A percentile compares a stretch with the other conserved stretches of the same genome.
phyloP scores from a whole-genome alignment of 1,284 basidiomycete species.

The Waitea zeae region DNA sequence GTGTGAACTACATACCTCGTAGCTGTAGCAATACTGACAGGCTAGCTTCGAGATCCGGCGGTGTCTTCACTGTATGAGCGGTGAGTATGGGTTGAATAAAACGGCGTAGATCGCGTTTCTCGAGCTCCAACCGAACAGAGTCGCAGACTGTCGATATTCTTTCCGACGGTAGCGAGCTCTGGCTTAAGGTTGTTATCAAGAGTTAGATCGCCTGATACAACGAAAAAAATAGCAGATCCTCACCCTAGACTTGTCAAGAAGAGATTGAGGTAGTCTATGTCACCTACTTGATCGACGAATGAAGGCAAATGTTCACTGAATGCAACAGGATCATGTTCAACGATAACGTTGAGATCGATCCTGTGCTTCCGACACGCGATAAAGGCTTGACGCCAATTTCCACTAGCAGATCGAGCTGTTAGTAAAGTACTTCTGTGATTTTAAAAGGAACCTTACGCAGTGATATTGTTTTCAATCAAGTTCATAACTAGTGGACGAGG shows the following conservation, averaged over 20 bases:
- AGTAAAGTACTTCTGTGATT: too few relatives aligned
- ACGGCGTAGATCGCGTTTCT: constrained; percentile 51
- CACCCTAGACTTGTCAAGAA: constrained; percentile 80
- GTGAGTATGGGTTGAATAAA: constrained; percentile 89
- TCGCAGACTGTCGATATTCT: constrained; percentile 68
- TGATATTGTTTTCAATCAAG: constrained; percentile 59
- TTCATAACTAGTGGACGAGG: constrained; percentile 85
- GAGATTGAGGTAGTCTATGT: constrained; percentile 87
- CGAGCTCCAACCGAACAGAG: constrained; percentile 57
- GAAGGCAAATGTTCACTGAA: constrained; percentile 48
- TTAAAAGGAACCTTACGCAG: constrained; percentile 35
- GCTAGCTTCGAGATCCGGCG: constrained; percentile 82
- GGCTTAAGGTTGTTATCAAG: too few relatives aligned
- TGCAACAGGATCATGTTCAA: constrained; percentile 57
- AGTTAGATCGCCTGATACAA: too few relatives aligned
- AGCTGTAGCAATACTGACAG: constrained; percentile 65
- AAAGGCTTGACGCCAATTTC: constrained; percentile 74
- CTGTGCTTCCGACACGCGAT: constrained; percentile 85
- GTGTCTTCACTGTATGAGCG: constrained; percentile 82
- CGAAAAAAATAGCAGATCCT: constrained; percentile 13
- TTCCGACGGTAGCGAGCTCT: constrained; percentile 22
- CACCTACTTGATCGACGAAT: constrained; percentile 76
- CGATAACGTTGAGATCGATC: constrained; percentile 79
- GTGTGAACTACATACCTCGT: constrained; percentile 30
- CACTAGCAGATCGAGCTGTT: constrained; percentile 18